Evolutionary conservation across 805 yeast genomes (phyloP), one percentile per base, ranked within the genome.

Genomic region (Schizosaccharomyces cryophilus): DNA sequence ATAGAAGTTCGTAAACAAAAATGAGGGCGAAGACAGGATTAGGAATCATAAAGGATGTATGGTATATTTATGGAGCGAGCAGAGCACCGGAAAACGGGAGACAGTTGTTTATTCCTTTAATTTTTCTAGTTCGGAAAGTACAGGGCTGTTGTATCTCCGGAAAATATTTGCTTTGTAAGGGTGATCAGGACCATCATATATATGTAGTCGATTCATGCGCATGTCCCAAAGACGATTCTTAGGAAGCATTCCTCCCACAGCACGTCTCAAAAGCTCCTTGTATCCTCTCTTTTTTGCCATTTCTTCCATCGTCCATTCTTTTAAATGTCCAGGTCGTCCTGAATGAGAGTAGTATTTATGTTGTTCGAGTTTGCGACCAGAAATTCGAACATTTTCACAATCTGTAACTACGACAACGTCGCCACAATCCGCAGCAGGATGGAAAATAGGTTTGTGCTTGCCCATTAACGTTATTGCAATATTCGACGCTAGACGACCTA

Each of bases 391-490:
- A 65, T 81, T 80, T 62, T 86, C 78, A 68, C 96, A 88, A 74
- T 93, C 94, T 15, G 96, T 85, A 1, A 90, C 96, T 13, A 93
- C 97, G 13, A 93, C 96, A 69, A 89, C 93, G 72, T 93, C 99
- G 15, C 99, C 99, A 65, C 83, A 81, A 73, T 93, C 99, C 70
- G 84, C 62, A 11, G 84, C 78, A 35, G 80, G 80, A 67, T 88
- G 87, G 65, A 73, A 84, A 0, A 87, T 79, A 3, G 99, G 99
- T 75, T 93, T 93, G 74, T 93, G 96, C 71, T 93, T 93, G n/a
- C 99, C 99, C 73, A 86, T 87, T 54, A 93, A 77, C 0, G 93
- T 82, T 38, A 81, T 76, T 30, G 98, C 96, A 62, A 93, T 88
- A 62, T 83, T 78, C 0, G 95, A 77, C 3, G 99, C 97, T 62